Base-by-base conservation (phyloP, 768 basidiomycete genomes). In the Psilocybe tampanensis region DNA sequence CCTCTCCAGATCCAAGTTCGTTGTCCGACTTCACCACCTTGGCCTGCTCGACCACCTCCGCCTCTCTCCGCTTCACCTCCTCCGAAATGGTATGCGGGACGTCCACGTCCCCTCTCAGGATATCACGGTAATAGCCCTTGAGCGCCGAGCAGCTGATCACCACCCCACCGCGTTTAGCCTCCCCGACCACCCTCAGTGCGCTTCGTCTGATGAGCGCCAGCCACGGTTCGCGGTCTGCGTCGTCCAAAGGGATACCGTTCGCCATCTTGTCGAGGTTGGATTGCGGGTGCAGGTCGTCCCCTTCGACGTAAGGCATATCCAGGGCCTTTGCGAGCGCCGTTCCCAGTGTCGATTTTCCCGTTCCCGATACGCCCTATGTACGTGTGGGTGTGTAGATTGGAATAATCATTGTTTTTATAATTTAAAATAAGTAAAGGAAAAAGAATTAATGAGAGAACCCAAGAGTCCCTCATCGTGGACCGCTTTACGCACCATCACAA, bases 211-310 rank as follows among this genome's bases (percentile, higher is more conserved):
- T 86, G 44, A 79, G 70, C 54, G 80, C 80, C 3, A 98, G 80
- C 95, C 96, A 98, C 0, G 95, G 94, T 61, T 82, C 77, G 18
- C 94, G 86, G 68, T 97, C 95, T 2, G 74, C 80, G 66, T 97
- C 95, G 2, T 78, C 86, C 61, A 98, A 75, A 4, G 94, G 89
- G 21, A 76, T 72, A 0, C 94, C 94, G 1, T 74, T 67, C 4
- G 85, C 73, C 95, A 98, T 97, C 80, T 98, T 98, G 24, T 83
- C 86, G 41, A 96, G 82, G 70, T 96, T 96, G 12, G 81, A 71
- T 21, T 76, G 66, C 0, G 95, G 90, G 68, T 98, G 95, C 24
- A 97, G 79, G 59, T 90, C 86, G 68, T 97, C 95, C 24, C 90
- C 95, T 66, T 98, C 95, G 57, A 94, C 75, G 74, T 90, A 96